phyloP scores from a whole-genome alignment of 73 alveolate species.

The Symbiodinium natans region DNA sequence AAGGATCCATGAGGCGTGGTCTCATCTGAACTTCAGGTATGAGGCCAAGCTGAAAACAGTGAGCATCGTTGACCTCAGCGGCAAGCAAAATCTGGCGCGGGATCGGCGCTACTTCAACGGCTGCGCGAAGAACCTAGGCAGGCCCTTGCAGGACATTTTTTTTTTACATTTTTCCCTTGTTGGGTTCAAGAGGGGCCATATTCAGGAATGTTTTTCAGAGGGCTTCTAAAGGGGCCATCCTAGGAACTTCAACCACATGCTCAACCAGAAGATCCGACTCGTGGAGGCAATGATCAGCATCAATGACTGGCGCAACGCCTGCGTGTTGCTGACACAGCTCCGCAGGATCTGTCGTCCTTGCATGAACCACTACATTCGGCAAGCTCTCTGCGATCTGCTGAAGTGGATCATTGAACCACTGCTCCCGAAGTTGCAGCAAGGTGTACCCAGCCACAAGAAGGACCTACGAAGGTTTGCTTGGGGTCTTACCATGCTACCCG shows the following conservation, averaged over 20 bases:
- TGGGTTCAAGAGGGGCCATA: too few relatives aligned
- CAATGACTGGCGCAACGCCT: constrained; percentile 76
- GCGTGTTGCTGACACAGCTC: constrained; percentile 45
- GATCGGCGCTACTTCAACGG: constrained; percentile 47
- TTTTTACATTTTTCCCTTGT: too few relatives aligned
- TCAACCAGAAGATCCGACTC: constrained; percentile 73
- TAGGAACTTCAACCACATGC: constrained; percentile 76
- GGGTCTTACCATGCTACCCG: too few relatives aligned
- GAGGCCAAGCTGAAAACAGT: constrained; percentile 56
- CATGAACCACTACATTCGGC: constrained; percentile 71
- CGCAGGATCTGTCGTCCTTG: constrained; percentile 64
- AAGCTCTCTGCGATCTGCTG: too few relatives aligned
- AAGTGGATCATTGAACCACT: constrained; percentile 73
- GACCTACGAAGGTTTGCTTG: constrained; percentile 38
- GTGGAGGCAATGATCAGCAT: constrained; percentile 92
- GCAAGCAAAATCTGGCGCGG: constrained; percentile 44
- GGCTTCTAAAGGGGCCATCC: too few relatives aligned
- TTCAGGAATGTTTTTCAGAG: too few relatives aligned
- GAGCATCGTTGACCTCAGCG: constrained; percentile 43
- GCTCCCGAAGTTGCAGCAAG: constrained; percentile 65
- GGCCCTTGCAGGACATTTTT: too few relatives aligned
- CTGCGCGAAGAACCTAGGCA: too few relatives aligned
- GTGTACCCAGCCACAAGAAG: too few relatives aligned
- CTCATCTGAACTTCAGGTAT: neutral
- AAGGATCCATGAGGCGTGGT: neutral